Conservation (phyloP, 2,329 filamentous ascomycete genomes). For the Neonectria sp. region DNA sequence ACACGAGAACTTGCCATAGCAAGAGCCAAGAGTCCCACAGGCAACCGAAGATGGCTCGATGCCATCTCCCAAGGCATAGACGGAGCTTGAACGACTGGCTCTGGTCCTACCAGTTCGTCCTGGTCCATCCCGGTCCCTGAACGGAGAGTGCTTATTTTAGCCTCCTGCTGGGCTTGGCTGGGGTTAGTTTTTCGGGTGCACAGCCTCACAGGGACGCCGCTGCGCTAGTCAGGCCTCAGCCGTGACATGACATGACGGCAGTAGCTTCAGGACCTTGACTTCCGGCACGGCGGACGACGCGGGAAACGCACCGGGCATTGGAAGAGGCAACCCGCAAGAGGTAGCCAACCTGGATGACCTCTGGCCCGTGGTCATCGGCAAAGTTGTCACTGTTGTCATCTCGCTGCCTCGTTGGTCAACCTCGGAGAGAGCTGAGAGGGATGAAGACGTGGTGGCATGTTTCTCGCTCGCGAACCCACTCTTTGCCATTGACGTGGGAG, state of each 20-base stretch:
- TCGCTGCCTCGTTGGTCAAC: constrained; percentile 3
- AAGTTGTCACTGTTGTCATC: neutral
- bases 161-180: constrained; percentile 14
- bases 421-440: neutral
- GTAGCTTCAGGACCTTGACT: neutral
- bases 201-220: constrained; percentile 31
- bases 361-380: constrained; percentile 1
- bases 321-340: constrained; percentile 1
- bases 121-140: constrained; percentile 24
- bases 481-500: constrained; percentile 24
- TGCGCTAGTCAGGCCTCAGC: constrained; percentile 12
- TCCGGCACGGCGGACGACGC: neutral
- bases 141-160: constrained; percentile 31
- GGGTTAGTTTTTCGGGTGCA: constrained; percentile 29
- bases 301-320: neutral
- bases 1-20: constrained; percentile 16
- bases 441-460: constrained; percentile 20
- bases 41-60: constrained; percentile 23
- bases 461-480: constrained; percentile 24
- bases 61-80: constrained; percentile 9
- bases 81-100: constrained; percentile 21
- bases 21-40: constrained; percentile 10
- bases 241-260: constrained; percentile 28
- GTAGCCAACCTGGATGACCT: neutral
- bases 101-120: constrained; percentile 21